A percentile compares a stretch with the other conserved stretches of the same genome.
phyloP scores from a whole-genome alignment of 2,329 filamentous ascomycete genomes.

The Sarocladium kiliense region DNA sequence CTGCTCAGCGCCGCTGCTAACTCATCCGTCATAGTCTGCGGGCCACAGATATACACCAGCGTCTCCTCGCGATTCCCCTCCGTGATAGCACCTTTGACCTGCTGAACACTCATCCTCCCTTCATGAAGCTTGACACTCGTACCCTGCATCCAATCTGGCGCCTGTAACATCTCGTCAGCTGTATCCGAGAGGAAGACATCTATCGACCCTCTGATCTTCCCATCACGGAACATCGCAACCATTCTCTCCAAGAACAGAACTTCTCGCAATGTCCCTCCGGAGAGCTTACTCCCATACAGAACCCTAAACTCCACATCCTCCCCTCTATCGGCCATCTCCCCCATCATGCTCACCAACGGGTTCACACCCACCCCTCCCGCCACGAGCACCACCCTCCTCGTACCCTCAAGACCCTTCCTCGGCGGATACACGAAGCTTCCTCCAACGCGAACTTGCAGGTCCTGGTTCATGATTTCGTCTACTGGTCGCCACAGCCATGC shows the following conservation, averaged over 20 bases:
- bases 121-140: conserved; percentile 16
- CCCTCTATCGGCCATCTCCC: conserved; percentile 43
- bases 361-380: conserved; percentile 83
- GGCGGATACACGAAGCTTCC: conserved; percentile 80
- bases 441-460: conserved; percentile 66
- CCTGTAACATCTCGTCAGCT: neutral
- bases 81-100: conserved; percentile 36
- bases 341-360: conserved; percentile 70
- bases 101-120: conserved; percentile 36
- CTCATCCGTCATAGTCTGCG: conserved; percentile 63
- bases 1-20: conserved; percentile 45
- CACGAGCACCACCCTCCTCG: conserved; percentile 63
- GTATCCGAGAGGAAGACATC: conserved; percentile 42
- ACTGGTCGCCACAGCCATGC: conserved; percentile 66
- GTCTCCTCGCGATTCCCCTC: conserved; percentile 19
- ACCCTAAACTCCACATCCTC: conserved; percentile 44
- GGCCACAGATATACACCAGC: conserved; percentile 63
- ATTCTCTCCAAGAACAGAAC: conserved; percentile 51
- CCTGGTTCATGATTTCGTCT: conserved; percentile 50
- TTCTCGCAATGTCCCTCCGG: conserved; percentile 21
- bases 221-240: conserved; percentile 30
- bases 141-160: neutral
- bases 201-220: conserved; percentile 33
- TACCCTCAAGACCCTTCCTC: conserved; percentile 30
- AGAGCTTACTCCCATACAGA: conserved; percentile 53